Conservation (phyloP, 352 stramenopile genomes). For the Plasmopara halstedii region DNA sequence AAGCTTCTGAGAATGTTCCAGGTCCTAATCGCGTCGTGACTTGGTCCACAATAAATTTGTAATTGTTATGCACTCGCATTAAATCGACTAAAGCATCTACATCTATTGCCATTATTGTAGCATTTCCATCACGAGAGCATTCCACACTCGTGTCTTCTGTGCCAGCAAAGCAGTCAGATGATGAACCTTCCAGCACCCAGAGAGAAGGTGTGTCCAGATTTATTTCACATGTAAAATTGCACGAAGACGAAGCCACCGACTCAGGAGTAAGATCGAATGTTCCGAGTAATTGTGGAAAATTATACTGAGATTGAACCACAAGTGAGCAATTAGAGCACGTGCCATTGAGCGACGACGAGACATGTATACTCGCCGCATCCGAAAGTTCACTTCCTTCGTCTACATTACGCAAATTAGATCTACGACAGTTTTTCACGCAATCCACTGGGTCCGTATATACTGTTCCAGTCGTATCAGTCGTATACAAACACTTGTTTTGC, state of each 20-base stretch:
- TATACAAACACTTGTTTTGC: constrained; percentile 40
- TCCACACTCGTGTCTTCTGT: constrained; percentile 15
- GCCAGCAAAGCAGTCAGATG: constrained; percentile 31
- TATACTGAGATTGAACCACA: constrained; percentile 43
- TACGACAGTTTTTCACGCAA: constrained; percentile 44
- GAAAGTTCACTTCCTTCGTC: constrained; percentile 38
- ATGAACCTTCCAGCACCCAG: constrained; percentile 38
- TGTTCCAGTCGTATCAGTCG: constrained; percentile 17
- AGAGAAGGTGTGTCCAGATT: constrained; percentile 45
- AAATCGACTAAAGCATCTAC: constrained; percentile 26
- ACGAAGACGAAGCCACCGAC: constrained; percentile 28
- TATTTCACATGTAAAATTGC: constrained; percentile 43
- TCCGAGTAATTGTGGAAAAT: constrained; percentile 64
- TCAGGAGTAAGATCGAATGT: constrained; percentile 46
- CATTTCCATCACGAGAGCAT: constrained; percentile 49
- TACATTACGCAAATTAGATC: constrained; percentile 36
- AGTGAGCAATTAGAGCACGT: constrained; percentile 67
- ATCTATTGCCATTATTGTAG: constrained; percentile 41
- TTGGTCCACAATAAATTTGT: constrained; percentile 45
- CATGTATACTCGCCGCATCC: constrained; percentile 34
- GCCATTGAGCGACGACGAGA: constrained; percentile 51
- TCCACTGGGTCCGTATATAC: constrained; percentile 35
- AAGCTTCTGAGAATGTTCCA: constrained; percentile 51
- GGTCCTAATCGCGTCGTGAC: constrained; percentile 51
- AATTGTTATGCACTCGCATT: constrained; percentile 33